Conservation (phyloP, 805 yeast genomes). For the Lachancea kluyveri region DNA sequence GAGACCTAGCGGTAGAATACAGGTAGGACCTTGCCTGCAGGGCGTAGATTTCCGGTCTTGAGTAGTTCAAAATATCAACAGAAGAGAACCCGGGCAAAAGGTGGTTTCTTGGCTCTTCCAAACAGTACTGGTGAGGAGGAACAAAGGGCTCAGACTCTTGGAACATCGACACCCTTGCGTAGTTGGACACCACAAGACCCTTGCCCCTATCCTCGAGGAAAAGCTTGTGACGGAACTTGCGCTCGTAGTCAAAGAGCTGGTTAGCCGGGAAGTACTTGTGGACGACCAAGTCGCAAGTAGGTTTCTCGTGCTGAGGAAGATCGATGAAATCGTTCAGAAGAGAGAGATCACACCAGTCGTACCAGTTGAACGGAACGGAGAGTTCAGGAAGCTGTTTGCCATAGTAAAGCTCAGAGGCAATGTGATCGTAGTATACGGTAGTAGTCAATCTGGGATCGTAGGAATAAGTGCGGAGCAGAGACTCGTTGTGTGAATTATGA, state of each 20-base stretch:
- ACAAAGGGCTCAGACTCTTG: not conserved
- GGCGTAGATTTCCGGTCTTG: slow-evolving; percentile 9
- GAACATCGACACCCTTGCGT: slow-evolving; percentile 4
- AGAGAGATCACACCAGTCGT: slow-evolving; percentile 46
- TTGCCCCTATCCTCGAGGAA: slow-evolving; percentile 18
- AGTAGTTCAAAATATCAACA: slow-evolving; percentile 5
- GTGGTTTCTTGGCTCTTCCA: slow-evolving; percentile 3
- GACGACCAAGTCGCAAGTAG: slow-evolving; percentile 19
- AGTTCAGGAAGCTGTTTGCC: slow-evolving; percentile 7
- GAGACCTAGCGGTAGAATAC: slow-evolving; percentile 1
- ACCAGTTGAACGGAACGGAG: slow-evolving; percentile 47
- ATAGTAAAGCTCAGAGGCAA: not conserved
- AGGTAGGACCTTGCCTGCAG: slow-evolving; percentile 8
- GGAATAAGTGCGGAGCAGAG: slow-evolving; percentile 8
- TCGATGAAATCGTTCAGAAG: slow-evolving; percentile 31
- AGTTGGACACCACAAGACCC: slow-evolving; percentile 15
- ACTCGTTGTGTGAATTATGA: not conserved
- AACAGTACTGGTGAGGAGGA: slow-evolving; percentile 3
- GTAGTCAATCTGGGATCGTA: slow-evolving; percentile 10
- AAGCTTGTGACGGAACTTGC: slow-evolving; percentile 16
- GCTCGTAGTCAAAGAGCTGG: slow-evolving; percentile 15
- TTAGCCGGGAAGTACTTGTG: slow-evolving; percentile 20
- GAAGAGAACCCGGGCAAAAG: slow-evolving; percentile 8
- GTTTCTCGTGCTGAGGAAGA: slow-evolving; percentile 27
- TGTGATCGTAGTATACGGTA: slow-evolving; percentile 8